A percentile compares a stretch with the other conserved stretches of the same genome.
Conservation (phyloP, 2,329 filamentous ascomycete genomes). For the Pestalotiopsis fici region DNA sequence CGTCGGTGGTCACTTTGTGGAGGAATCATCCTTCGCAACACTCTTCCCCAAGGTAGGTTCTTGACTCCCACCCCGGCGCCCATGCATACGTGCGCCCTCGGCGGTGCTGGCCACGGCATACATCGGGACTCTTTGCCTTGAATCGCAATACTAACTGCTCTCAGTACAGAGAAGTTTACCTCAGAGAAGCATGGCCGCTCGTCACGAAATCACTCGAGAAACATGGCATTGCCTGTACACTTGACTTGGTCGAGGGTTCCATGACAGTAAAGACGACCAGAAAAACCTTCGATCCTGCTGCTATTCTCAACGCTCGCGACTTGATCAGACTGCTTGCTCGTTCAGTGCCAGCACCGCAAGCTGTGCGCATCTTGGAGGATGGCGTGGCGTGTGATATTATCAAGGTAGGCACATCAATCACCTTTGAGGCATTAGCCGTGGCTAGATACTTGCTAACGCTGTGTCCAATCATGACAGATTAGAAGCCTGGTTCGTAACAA, state of each 20-base stretch:
- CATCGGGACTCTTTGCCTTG: not conserved
- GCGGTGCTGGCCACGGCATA: constrained; percentile 65
- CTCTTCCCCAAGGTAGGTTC: constrained; percentile 7
- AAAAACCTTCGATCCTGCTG: constrained; percentile 83
- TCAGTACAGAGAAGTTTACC: constrained; percentile 84
- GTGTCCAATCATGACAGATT: constrained; percentile 49
- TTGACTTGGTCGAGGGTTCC: constrained; percentile 92
- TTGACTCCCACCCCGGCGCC: constrained; percentile 3
- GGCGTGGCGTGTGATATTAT: constrained; percentile 91
- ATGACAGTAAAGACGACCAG: constrained; percentile 97
- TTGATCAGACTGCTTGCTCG: constrained; percentile 90
- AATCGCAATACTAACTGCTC: not conserved
- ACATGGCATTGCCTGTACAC: constrained; percentile 82
- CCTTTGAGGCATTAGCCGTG: not conserved
- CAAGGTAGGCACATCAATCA: constrained; percentile 48
- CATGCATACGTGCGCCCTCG: constrained; percentile 60
- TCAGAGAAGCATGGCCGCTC: constrained; percentile 85
- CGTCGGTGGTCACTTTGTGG: constrained; percentile 78
- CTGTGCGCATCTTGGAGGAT: constrained; percentile 92
- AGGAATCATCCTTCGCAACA: constrained; percentile 82
- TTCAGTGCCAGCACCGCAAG: constrained; percentile 90
- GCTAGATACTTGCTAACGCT: not conserved
- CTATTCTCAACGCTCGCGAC: constrained; percentile 91
- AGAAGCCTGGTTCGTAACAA: constrained; percentile 88
- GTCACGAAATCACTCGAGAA: constrained; percentile 88